These are phyloP conservation scores for Pichia sp. DNA, from an alignment of 1,139 yeast species.

Conservation along the genomic window DNA sequence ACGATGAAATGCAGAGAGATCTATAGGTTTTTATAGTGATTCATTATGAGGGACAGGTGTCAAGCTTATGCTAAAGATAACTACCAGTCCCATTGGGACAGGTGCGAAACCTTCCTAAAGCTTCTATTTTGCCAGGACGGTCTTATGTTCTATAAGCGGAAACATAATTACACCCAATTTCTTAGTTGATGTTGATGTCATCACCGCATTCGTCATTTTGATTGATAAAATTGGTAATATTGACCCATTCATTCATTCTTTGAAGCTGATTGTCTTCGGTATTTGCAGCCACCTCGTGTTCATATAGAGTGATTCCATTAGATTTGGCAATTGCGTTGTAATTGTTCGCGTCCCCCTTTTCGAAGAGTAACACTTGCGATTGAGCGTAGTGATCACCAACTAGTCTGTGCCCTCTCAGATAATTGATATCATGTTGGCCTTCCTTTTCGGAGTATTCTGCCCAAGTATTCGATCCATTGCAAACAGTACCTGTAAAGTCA, in stretches of 20 bases:
- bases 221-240: constrained; percentile 5
- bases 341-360: neutral
- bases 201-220: neutral
- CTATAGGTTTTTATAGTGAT: neutral
- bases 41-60: too few species aligned
- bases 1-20: neutral
- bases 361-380: neutral
- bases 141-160: too few species aligned
- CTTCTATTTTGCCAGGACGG: too few species aligned
- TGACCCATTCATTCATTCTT: constrained; percentile 12
- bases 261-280: constrained; percentile 5
- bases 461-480: constrained; percentile 9
- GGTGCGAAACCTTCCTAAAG: too few species aligned
- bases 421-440: constrained; percentile 1
- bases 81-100: too few species aligned
- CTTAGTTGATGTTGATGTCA: neutral
- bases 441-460: neutral
- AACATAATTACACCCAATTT: too few species aligned
- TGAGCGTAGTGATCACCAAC: constrained; percentile 3
- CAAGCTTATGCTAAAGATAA: too few species aligned
- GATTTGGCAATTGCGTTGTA: too few species aligned
- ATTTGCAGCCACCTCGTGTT: constrained; percentile 7
- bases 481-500: constrained; percentile 7
- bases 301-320: constrained; percentile 1
- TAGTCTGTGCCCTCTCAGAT: constrained; percentile 15